Conservation (phyloP, 768 basidiomycete species). For the Saitozyma podzolica region DNA sequence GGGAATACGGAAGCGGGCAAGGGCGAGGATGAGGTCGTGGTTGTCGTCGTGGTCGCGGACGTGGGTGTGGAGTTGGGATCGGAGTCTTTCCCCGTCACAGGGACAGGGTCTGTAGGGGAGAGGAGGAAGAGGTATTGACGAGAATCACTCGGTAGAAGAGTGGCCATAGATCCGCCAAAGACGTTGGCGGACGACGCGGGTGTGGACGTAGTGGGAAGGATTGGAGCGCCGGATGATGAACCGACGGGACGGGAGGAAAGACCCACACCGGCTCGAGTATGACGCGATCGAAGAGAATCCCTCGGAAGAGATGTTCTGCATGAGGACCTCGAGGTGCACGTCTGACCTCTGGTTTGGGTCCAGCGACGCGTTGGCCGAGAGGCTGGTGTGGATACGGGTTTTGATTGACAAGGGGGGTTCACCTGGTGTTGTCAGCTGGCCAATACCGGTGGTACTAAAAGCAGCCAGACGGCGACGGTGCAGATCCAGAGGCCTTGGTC, state of each 20-base stretch:
- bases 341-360: conserved; percentile 69
- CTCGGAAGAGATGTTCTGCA: conserved; percentile 83
- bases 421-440: conserved; percentile 60
- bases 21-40: neutral
- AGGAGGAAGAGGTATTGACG: conserved; percentile 87
- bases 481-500: too few species aligned
- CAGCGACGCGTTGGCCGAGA: conserved; percentile 70
- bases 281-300: conserved; percentile 73
- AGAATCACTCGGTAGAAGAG: conserved; percentile 80
- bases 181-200: conserved; percentile 34
- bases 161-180: conserved; percentile 65
- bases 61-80: too few species aligned
- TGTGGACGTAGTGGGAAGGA: conserved; percentile 12
- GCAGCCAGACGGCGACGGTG: too few species aligned
- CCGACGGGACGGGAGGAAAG: conserved; percentile 62
- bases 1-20: conserved; percentile 43
- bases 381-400: conserved; percentile 81
- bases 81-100: neutral
- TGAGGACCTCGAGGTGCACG: conserved; percentile 86
- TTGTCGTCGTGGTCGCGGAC: neutral
- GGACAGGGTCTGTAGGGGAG: conserved; percentile 54
- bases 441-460: neutral
- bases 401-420: conserved; percentile 94
- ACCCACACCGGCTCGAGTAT: conserved; percentile 49
- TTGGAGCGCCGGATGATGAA: conserved; percentile 59